Evolutionary conservation across 306 rosid genomes (phyloP).

Genomic region (Quercus rubra): DNA sequence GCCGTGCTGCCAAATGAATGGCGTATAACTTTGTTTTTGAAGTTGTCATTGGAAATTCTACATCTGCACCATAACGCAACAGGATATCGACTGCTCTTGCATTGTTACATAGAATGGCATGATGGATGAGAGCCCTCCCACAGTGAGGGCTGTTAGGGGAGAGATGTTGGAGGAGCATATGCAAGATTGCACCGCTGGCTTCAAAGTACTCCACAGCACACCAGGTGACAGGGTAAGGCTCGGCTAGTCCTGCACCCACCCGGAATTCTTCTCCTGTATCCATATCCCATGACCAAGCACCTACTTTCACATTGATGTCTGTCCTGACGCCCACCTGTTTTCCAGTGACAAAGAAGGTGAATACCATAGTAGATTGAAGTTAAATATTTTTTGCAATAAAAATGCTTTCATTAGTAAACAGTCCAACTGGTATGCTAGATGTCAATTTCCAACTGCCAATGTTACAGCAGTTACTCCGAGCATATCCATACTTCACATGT

Average conservation of each 20-base stretch:
- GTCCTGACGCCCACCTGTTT: constrained; percentile 51
- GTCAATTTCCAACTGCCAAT: neutral
- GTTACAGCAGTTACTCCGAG: neutral
- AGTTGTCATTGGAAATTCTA: constrained; percentile 29
- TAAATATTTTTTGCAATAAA: neutral
- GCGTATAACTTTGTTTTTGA: constrained; percentile 30
- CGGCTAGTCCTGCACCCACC: constrained; percentile 70
- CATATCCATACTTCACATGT: constrained; percentile 16
- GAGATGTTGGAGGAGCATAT: constrained; percentile 38
- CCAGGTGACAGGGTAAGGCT: constrained; percentile 59
- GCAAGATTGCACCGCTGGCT: constrained; percentile 51
- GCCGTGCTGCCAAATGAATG: constrained; percentile 44
- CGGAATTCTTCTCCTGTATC: constrained; percentile 61
- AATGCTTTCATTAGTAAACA: neutral
- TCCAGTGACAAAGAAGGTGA: neutral
- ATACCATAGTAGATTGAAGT: neutral
- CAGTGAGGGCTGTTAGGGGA: constrained; percentile 40
- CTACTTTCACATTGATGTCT: constrained; percentile 50
- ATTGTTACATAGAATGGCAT: constrained; percentile 55
- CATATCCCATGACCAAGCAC: constrained; percentile 72
- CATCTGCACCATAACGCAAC: constrained; percentile 29
- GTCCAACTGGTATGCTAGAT: neutral
- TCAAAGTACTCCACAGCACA: constrained; percentile 79
- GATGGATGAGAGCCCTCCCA: constrained; percentile 67
- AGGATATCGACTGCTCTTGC: constrained; percentile 36